Base-by-base conservation (phyloP, 2,329 filamentous ascomycete genomes). In the Phaeosphaeriaceae sp. region DNA sequence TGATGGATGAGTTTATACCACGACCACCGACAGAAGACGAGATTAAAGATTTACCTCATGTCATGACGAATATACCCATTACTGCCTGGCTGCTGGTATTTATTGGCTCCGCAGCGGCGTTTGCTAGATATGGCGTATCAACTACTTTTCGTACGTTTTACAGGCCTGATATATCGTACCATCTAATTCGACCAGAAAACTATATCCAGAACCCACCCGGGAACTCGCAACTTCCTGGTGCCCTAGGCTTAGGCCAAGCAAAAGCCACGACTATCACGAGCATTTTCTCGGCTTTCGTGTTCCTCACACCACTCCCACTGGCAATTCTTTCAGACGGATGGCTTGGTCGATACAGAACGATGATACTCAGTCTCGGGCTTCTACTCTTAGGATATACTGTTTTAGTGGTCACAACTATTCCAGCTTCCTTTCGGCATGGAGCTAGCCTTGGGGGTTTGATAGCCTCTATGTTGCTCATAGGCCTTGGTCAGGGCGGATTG, bases 331-430 rank as follows among this genome's bases (percentile, higher is more conserved):
- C 67, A 12, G 73, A 75, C 56, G 54, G 50, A 4, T 71, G 60
- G 48, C 49, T 73, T 17, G 72, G 72, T 11, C 62, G 72, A n/a
- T 72, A 70, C 38, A 66, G 58, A 18, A 72, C 65, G 11, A 55
- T 74, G 44, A 48, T 67, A 28, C 46, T 70, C 28, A 55, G 60
- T 33, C 54, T 70, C 21, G 21, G 21, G 21, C 21, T 23, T 23
- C 21, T 23, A 23, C 21, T 23, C 21, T 42, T 38, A 16, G 46
- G 36, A 28, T 16, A 16, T 41, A 23, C 21, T 23, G 21, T 23
- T 23, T 23, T 23, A 23, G 21, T 23, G 21, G 21, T 28, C 38
- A 16, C 21, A 41, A 16, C 38, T 41, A 16, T 28, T 20, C 17
- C n/a, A n/a, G 23, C 29, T 9, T 41, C 8, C 29, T 29, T 23